Evolutionary conservation across 768 basidiomycete genomes (phyloP).

Genomic region (Pholiota conissans): DNA sequence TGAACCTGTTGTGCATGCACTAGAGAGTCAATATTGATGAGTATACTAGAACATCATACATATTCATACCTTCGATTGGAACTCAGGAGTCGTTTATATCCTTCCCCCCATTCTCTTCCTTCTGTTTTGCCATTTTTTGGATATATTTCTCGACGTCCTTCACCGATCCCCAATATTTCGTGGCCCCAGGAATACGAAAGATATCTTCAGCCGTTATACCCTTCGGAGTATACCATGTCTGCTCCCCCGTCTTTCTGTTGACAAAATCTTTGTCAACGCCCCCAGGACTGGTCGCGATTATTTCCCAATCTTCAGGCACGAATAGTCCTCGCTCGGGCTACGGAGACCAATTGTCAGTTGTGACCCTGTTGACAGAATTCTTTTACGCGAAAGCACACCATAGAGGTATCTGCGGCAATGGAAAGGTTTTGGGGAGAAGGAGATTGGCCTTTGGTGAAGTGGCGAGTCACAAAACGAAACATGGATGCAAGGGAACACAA

Average conservation of each 20-base stretch:
- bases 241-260: conserved; percentile 11
- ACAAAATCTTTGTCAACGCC: conserved; percentile 12
- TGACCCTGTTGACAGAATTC: no score
- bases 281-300: conserved; percentile 13
- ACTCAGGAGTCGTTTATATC: background rate
- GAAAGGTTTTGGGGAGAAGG: no score
- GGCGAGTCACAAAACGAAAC: no score
- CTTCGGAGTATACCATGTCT: conserved; percentile 10
- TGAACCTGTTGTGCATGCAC: no score
- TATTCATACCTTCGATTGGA: no score
- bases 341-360: no score
- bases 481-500: no score
- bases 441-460: no score
- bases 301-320: conserved; percentile 13
- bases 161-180: conserved; percentile 5
- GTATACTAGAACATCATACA: no score
- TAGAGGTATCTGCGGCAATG: no score
- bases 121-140: background rate
- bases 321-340: background rate
- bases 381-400: no score
- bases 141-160: conserved; percentile 5
- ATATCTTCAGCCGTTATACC: conserved; percentile 13
- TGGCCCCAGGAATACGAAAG: conserved; percentile 10
- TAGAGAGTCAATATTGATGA: no score
- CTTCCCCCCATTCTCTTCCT: background rate